These are phyloP conservation scores for Rhodotorula graminis DNA, from an alignment of 768 basidiomycete species.

Conservation along the genomic window DNA sequence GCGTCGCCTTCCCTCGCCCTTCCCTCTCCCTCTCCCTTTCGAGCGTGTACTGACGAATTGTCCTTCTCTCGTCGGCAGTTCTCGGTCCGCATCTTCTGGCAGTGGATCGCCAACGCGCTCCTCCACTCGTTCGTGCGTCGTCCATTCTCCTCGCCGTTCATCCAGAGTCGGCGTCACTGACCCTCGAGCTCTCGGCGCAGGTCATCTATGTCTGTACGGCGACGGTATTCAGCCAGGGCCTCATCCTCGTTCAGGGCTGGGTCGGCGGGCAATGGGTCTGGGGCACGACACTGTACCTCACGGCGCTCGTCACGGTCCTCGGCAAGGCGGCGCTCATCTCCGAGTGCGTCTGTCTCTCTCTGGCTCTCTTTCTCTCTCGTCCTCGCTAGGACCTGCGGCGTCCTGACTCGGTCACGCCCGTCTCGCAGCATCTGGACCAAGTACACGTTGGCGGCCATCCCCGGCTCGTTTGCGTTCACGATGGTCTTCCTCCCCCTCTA, in stretches of 20 bases:
- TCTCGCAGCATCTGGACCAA: slow-evolving; percentile 88
- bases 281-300: slow-evolving; percentile 93
- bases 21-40: no score
- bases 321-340: slow-evolving; percentile 96
- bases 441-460: slow-evolving; percentile 92
- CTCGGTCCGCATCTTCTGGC: slow-evolving; percentile 82
- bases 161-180: background rate
- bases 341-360: slow-evolving; percentile 61
- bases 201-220: slow-evolving; percentile 81
- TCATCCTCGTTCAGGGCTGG: slow-evolving; percentile 71
- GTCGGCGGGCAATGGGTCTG: slow-evolving; percentile 97
- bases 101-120: slow-evolving; percentile 82
- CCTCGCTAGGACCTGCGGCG: no score
- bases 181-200: slow-evolving; percentile 49
- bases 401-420: background rate
- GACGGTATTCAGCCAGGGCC: slow-evolving; percentile 86
- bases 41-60: background rate
- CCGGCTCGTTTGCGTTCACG: slow-evolving; percentile 94
- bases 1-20: slow-evolving; percentile 35
- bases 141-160: slow-evolving; percentile 2
- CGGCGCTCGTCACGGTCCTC: slow-evolving; percentile 86
- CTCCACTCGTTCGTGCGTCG: slow-evolving; percentile 78
- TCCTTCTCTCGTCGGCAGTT: slow-evolving; percentile 53
- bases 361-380: background rate
- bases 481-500: slow-evolving; percentile 92